phyloP scores from a whole-genome alignment of 192 early-diverging fungal species.

The Backusella westeae region DNA sequence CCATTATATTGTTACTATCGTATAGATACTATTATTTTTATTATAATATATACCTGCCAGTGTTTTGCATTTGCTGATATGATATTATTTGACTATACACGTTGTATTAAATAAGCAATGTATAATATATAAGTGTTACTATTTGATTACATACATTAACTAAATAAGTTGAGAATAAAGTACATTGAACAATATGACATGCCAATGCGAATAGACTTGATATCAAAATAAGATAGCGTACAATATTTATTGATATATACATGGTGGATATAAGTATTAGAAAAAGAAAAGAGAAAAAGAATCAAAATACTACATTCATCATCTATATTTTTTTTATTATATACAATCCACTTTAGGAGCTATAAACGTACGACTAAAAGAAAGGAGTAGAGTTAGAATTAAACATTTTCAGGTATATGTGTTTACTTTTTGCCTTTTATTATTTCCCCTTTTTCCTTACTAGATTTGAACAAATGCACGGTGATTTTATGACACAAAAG shows the following conservation, averaged over 20 bases:
- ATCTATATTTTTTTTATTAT: neutral
- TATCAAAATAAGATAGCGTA: neutral
- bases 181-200: neutral
- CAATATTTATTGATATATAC: neutral
- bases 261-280: neutral
- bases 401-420: neutral
- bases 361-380: neutral
- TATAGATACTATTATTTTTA: neutral
- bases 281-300: neutral
- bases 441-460: neutral
- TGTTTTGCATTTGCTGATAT: neutral
- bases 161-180: neutral
- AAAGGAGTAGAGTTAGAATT: neutral
- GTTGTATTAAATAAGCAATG: neutral
- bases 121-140: neutral
- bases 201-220: neutral
- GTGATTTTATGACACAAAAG: neutral
- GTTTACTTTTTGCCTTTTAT: neutral
- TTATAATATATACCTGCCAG: neutral
- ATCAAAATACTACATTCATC: neutral
- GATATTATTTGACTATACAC: neutral
- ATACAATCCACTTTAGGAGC: neutral
- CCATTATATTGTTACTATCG: too few species aligned
- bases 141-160: neutral
- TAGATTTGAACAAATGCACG: neutral